A percentile compares a stretch with the other conserved stretches of the same genome.
These are phyloP conservation scores for Sistotremastrum suecicum DNA, from an alignment of 768 basidiomycete genomes.

Conservation along the genomic window DNA sequence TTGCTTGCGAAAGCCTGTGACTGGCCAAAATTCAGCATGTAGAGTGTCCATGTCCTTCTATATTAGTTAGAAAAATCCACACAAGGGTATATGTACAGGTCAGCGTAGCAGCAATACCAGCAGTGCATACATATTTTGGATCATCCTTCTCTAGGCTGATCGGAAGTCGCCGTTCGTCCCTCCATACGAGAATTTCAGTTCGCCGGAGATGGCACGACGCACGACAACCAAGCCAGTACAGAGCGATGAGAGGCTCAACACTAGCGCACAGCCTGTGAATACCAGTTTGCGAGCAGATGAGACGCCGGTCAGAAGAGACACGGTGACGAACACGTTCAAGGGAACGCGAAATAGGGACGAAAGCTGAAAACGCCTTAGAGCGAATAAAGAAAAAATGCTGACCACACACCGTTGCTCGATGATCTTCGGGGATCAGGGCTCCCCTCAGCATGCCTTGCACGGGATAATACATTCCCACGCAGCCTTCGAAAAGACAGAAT, in stretches of 20 bases:
- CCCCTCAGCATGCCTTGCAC: conserved; percentile 64
- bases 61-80: no score
- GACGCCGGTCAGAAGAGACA: conserved; percentile 53
- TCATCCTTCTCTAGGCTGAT: no score
- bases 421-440: conserved; percentile 50
- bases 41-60: no score
- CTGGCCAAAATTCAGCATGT: conserved; percentile 30
- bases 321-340: conserved; percentile 59
- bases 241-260: conserved; percentile 44
- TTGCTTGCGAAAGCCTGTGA: conserved; percentile 50
- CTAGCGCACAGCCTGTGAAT: conserved; percentile 39
- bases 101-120: no score
- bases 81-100: no score
- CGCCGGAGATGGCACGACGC: no score
- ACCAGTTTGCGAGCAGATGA: conserved; percentile 49
- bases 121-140: no score
- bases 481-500: conserved; percentile 63
- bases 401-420: conserved; percentile 51
- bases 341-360: conserved; percentile 64
- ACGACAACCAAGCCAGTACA: conserved; percentile 36
- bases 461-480: conserved; percentile 71
- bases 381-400: neutral
- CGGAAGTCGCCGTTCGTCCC: no score
- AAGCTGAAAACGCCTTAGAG: conserved; percentile 24
- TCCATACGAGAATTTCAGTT: no score